Percentiles rank a stretch among this genome's conserved stretches.
Conservation (phyloP, 805 yeast species). For the Zygosaccharomyces kombuchaensis region DNA sequence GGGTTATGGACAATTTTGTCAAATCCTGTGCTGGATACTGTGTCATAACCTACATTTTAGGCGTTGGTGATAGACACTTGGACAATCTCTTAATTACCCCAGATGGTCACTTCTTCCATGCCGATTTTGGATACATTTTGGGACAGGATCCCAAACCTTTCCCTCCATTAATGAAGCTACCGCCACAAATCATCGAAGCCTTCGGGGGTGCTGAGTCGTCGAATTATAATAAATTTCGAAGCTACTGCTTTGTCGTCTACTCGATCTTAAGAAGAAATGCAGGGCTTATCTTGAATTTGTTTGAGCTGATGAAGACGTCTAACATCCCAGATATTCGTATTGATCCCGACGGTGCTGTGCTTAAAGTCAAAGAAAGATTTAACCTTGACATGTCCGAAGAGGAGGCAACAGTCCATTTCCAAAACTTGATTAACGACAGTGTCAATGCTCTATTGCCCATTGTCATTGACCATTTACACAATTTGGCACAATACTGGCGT, state of each 20-base stretch:
- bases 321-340: constrained; percentile 83
- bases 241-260: constrained; percentile 91
- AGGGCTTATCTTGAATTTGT: constrained; percentile 80
- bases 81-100: constrained; percentile 81
- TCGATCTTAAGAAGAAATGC: constrained; percentile 86
- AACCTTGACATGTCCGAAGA: constrained; percentile 91
- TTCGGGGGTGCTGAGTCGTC: constrained; percentile 92
- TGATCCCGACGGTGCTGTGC: constrained; percentile 82
- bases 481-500: constrained; percentile 97
- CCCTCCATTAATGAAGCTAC: constrained; percentile 96
- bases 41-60: constrained; percentile 88
- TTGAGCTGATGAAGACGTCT: constrained; percentile 91
- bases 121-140: constrained; percentile 93
- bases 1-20: constrained; percentile 89
- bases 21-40: constrained; percentile 97
- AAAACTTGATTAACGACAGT: constrained; percentile 86
- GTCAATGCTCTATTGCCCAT: constrained; percentile 91
- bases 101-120: constrained; percentile 92
- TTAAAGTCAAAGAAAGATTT: constrained; percentile 90
- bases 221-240: constrained; percentile 80
- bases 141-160: constrained; percentile 98
- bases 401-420: constrained; percentile 93
- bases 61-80: constrained; percentile 96
- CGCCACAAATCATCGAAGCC: constrained; percentile 94
- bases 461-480: constrained; percentile 91